Evolutionary conservation across 2,329 filamentous ascomycete genomes (phyloP).

Genomic region (Phyllosticta citribraziliensis): DNA sequence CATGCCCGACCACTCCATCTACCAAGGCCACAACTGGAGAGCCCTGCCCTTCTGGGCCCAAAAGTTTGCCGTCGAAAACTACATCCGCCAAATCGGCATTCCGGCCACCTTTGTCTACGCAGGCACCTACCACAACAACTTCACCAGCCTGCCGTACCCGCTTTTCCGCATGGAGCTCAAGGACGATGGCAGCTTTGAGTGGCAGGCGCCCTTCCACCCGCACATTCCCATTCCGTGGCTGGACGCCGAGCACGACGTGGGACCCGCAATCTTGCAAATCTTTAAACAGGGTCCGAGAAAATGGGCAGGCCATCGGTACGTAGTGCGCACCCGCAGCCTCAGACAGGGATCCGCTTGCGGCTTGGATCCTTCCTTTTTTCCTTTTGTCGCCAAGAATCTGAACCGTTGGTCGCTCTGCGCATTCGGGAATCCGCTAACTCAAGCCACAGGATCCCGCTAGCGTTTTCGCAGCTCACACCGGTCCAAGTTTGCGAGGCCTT

Average conservation of each 20-base stretch:
- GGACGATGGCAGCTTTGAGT: constrained; percentile 74
- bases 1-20: constrained; percentile 88
- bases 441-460: constrained; percentile 62
- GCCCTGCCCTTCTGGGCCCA: constrained; percentile 82
- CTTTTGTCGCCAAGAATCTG: not conserved
- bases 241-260: constrained; percentile 92
- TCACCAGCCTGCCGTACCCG: constrained; percentile 84
- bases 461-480: constrained; percentile 82
- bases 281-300: constrained; percentile 86
- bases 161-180: constrained; percentile 92
- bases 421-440: not conserved
- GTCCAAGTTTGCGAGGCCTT: constrained; percentile 74
- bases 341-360: constrained; percentile 3
- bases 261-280: constrained; percentile 81
- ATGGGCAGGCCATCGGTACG: constrained; percentile 65
- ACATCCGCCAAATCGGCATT: constrained; percentile 71
- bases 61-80: constrained; percentile 89
- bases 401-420: not conserved
- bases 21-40: constrained; percentile 61
- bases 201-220: constrained; percentile 90
- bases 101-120: constrained; percentile 91
- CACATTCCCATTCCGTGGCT: constrained; percentile 87
- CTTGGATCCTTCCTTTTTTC: not conserved
- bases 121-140: constrained; percentile 99
- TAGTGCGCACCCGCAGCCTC: not conserved